phyloP scores from a whole-genome alignment of 1,284 basidiomycete species.

The Trametes hirsuta region DNA sequence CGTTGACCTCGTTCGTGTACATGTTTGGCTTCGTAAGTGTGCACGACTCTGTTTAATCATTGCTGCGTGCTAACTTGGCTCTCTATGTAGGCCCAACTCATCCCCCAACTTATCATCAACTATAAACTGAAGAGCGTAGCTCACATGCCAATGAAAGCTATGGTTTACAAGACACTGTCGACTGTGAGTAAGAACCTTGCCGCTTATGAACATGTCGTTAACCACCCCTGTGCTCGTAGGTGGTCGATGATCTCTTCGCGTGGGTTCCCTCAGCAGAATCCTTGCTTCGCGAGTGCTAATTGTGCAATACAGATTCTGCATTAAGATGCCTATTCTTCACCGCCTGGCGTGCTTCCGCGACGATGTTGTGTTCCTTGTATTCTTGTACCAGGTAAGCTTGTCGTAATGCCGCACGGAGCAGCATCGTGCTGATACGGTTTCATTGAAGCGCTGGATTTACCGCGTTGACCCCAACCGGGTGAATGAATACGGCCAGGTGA shows the following conservation, averaged over 20 bases:
- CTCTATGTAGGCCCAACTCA: constrained; percentile 72
- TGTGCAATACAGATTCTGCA: constrained; percentile 68
- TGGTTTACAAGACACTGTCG: constrained; percentile 92
- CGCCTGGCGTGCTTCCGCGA: constrained; percentile 90
- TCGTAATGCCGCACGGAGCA: neutral
- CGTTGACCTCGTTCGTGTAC: constrained; percentile 87
- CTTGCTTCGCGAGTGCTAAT: constrained; percentile 2
- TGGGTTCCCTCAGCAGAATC: constrained; percentile 40
- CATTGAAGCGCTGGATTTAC: constrained; percentile 87
- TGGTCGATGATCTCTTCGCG: constrained; percentile 94
- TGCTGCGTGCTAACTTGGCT: neutral
- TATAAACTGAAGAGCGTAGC: constrained; percentile 95
- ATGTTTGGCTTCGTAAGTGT: constrained; percentile 94
- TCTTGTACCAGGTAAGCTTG: constrained; percentile 75
- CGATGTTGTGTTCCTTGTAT: constrained; percentile 88
- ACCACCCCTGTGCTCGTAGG: constrained; percentile 11
- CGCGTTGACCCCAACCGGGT: constrained; percentile 90
- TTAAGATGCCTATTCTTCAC: constrained; percentile 96
- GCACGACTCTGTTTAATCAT: constrained; percentile 10
- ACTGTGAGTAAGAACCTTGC: constrained; percentile 45
- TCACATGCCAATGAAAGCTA: constrained; percentile 96
- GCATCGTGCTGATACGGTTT: constrained; percentile 10
- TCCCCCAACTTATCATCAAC: constrained; percentile 94
- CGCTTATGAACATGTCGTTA: neutral
- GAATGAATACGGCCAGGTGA: constrained; percentile 94